Conservation (phyloP, 169 alveolate genomes). For the Plasmodium gallinaceum region DNA sequence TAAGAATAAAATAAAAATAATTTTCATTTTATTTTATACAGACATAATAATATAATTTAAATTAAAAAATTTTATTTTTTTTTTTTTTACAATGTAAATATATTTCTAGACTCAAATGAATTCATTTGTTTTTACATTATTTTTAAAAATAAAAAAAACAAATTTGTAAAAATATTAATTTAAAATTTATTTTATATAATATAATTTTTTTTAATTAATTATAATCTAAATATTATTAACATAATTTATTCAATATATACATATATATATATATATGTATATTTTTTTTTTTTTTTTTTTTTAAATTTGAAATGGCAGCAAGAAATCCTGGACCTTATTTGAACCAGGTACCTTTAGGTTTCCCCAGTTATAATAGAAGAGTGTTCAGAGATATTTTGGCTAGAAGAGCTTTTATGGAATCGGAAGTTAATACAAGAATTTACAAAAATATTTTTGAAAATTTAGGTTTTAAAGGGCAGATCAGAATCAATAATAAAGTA, state of each 20-base stretch:
- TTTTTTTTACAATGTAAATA: no score
- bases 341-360: slow-evolving; percentile 88
- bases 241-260: background rate
- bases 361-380: slow-evolving; percentile 87
- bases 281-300: background rate
- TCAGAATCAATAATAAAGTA: slow-evolving; percentile 87
- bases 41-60: no score
- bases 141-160: no score
- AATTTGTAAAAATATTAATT: background rate
- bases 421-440: slow-evolving; percentile 89
- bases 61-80: no score
- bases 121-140: no score
- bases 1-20: no score
- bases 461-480: slow-evolving; percentile 87
- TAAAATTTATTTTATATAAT: background rate
- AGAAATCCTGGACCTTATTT: slow-evolving; percentile 89
- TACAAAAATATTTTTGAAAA: slow-evolving; percentile 86
- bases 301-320: slow-evolving; percentile 85
- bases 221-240: background rate
- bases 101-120: no score
- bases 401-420: slow-evolving; percentile 85
- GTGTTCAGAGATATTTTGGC: slow-evolving; percentile 84
- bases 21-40: no score
- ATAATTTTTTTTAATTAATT: background rate
- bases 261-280: background rate